Conservation (phyloP, 768 basidiomycete species). For the Pisolithus orientalis region DNA sequence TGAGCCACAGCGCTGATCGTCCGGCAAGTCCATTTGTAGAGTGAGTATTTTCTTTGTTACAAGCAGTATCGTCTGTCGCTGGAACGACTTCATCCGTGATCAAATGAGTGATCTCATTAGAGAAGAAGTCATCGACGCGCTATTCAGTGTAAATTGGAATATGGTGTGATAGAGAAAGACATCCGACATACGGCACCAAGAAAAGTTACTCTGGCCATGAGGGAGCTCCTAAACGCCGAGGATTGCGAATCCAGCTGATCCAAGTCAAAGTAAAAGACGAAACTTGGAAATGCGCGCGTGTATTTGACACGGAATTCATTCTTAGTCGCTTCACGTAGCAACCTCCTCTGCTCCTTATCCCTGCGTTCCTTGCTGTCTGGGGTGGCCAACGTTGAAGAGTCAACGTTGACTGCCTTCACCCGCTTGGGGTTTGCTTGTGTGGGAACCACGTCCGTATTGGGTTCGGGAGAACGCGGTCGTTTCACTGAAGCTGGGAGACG, state of each 20-base stretch:
- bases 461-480: conserved; percentile 49
- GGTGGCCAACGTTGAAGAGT: conserved; percentile 14
- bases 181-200: conserved; percentile 72
- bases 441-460: conserved; percentile 24
- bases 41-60: conserved; percentile 65
- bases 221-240: conserved; percentile 29
- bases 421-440: conserved; percentile 36
- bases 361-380: conserved; percentile 33
- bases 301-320: conserved; percentile 81
- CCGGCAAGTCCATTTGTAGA: conserved; percentile 23
- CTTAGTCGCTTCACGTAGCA: conserved; percentile 50
- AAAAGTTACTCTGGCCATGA: conserved; percentile 52
- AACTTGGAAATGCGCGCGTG: conserved; percentile 74
- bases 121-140: conserved; percentile 88
- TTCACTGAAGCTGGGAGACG: conserved; percentile 33
- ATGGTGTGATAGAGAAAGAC: background rate
- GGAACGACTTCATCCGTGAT: conserved; percentile 56
- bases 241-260: conserved; percentile 36
- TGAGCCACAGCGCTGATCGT: conserved; percentile 30
- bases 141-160: conserved; percentile 27
- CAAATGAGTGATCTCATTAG: conserved; percentile 79
- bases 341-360: conserved; percentile 41
- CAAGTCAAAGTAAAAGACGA: conserved; percentile 83
- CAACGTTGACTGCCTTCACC: conserved; percentile 28
- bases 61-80: conserved; percentile 23